Percentiles rank a stretch among this genome's conserved stretches.
phyloP scores from a whole-genome alignment of 345 rosid genomes.

The Atalantia buxifolia region DNA sequence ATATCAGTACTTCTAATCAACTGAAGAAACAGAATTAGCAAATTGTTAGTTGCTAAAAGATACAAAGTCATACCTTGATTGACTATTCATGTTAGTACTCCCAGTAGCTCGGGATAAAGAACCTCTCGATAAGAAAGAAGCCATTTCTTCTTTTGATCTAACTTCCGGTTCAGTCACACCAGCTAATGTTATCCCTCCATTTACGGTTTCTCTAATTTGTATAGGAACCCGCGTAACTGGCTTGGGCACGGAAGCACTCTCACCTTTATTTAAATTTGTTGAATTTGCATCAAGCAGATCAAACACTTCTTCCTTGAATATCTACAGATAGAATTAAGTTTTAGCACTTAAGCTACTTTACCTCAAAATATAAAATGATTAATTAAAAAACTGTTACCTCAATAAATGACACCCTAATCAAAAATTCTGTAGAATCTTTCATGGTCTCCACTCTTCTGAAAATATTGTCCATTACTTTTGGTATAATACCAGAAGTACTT shows the following conservation, averaged over 20 bases:
- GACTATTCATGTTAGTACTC: conserved; percentile 97
- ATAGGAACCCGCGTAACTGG: conserved; percentile 58
- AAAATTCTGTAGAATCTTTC: conserved; percentile 50
- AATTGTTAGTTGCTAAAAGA: not conserved
- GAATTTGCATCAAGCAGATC: conserved; percentile 79
- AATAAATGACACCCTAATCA: conserved; percentile 89
- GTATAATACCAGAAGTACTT: conserved; percentile 59
- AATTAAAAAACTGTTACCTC: conserved; percentile 47
- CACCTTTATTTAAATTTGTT: conserved; percentile 38
- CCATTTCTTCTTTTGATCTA: conserved; percentile 86
- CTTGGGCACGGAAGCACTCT: conserved; percentile 38
- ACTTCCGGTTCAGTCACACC: conserved; percentile 96
- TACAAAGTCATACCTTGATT: conserved; percentile 60
- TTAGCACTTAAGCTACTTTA: not conserved
- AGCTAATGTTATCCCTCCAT: conserved; percentile 92
- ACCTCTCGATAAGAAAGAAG: conserved; percentile 64
- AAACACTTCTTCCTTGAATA: conserved; percentile 94
- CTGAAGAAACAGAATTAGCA: not conserved
- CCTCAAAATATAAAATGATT: not conserved
- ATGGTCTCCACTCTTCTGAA: conserved; percentile 48
- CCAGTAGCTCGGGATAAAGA: conserved; percentile 89
- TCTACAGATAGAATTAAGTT: conserved; percentile 35
- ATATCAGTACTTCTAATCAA: not conserved
- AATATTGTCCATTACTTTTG: conserved; percentile 80
- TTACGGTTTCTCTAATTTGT: conserved; percentile 84